A percentile compares a stretch with the other conserved stretches of the same genome.
phyloP scores from a whole-genome alignment of 768 basidiomycete species.

The Rhizopogon sp. region DNA sequence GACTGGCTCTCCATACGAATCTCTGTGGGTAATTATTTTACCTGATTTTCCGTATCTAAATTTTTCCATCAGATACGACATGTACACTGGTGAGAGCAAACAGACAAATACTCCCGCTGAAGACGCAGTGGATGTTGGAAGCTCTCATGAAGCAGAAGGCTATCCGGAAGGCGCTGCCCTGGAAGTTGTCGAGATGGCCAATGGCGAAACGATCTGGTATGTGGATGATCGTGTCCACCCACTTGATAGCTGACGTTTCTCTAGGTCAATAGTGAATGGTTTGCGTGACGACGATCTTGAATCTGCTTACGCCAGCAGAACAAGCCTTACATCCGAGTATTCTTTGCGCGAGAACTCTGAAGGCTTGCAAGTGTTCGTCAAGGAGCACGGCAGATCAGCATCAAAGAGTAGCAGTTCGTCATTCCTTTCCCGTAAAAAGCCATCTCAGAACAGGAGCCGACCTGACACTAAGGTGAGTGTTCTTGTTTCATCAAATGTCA shows the following conservation, averaged over 20 bases:
- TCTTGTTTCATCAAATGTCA: slow-evolving; percentile 6
- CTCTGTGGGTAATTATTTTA: slow-evolving; percentile 51
- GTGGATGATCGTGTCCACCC: slow-evolving; percentile 18
- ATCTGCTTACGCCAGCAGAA: slow-evolving; percentile 59
- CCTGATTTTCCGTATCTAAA: slow-evolving; percentile 10
- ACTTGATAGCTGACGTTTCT: not conserved
- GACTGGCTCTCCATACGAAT: slow-evolving; percentile 69
- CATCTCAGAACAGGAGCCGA: slow-evolving; percentile 46
- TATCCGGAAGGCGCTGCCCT: slow-evolving; percentile 53
- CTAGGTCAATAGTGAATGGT: slow-evolving; percentile 76
- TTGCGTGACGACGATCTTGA: slow-evolving; percentile 74
- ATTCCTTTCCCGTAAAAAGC: slow-evolving; percentile 57
- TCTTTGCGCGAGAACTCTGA: slow-evolving; percentile 43
- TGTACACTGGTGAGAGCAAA: slow-evolving; percentile 64
- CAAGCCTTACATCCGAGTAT: slow-evolving; percentile 74
- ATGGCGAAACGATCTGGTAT: slow-evolving; percentile 83
- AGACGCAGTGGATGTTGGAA: slow-evolving; percentile 26
- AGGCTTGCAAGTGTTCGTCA: slow-evolving; percentile 68
- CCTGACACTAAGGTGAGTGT: slow-evolving; percentile 79
- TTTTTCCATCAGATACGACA: slow-evolving; percentile 58
- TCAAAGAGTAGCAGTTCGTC: slow-evolving; percentile 64
- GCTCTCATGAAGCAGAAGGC: slow-evolving; percentile 14
- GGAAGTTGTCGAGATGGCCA: slow-evolving; percentile 80
- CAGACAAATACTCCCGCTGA: slow-evolving; percentile 29
- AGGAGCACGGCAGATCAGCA: slow-evolving; percentile 62